Conservation (phyloP, 345 rosid genomes). For the Mercurialis annua region DNA sequence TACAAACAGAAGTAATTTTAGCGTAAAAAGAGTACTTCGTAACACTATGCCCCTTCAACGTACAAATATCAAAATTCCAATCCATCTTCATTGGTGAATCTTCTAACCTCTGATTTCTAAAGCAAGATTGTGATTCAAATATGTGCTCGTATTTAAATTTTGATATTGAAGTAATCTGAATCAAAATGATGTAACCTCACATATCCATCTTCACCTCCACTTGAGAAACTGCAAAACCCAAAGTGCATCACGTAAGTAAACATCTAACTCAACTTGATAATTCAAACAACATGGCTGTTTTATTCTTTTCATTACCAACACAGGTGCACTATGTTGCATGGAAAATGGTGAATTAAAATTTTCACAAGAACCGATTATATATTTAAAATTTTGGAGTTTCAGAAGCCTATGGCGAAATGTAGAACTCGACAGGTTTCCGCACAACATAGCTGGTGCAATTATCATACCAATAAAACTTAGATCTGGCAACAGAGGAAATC, state of each 20-base stretch:
- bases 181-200: conserved; percentile 96
- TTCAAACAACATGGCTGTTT: too few species aligned
- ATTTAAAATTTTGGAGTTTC: too few species aligned
- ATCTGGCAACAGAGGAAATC: too few species aligned
- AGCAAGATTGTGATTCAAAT: not conserved
- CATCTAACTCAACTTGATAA: not conserved
- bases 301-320: too few species aligned
- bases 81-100: too few species aligned
- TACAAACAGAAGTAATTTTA: not conserved
- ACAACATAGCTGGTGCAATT: too few species aligned
- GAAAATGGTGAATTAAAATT: too few species aligned
- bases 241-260: not conserved
- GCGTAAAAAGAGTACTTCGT: not conserved
- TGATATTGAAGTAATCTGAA: conserved; percentile 74
- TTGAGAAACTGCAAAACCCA: conserved; percentile 58
- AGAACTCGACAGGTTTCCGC: too few species aligned
- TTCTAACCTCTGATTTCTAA: not conserved
- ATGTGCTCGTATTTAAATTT: conserved; percentile 22
- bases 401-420: too few species aligned
- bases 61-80: conserved; percentile 6
- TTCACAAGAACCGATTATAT: too few species aligned
- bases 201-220: conserved; percentile 97
- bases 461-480: too few species aligned
- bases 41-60: not conserved
- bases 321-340: too few species aligned